phyloP scores from a whole-genome alignment of 1,139 yeast species.

The Blastobotrys buckinghamii region DNA sequence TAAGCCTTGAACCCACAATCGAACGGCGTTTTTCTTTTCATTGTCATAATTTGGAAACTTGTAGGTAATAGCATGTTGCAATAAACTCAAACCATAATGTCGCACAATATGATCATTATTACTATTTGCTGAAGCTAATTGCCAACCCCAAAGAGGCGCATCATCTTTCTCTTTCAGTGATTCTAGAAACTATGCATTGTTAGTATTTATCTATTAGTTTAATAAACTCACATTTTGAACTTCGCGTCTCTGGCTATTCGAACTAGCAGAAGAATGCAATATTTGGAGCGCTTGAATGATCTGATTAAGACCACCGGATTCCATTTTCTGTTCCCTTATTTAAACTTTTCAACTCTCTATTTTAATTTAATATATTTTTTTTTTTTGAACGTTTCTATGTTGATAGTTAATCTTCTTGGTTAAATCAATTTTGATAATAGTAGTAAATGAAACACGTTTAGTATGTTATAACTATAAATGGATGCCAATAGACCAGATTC shows the following conservation, averaged over 20 bases:
- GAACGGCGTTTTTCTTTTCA: slow-evolving; percentile 62
- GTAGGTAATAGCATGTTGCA: slow-evolving; percentile 63
- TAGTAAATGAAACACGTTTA: no score
- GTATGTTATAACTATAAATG: no score
- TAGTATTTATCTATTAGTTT: background rate
- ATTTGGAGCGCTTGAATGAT: slow-evolving; percentile 72
- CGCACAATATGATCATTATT: slow-evolving; percentile 66
- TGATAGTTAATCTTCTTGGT: no score
- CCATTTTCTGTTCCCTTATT: no score
- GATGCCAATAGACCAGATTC: no score
- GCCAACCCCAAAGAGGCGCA: slow-evolving; percentile 91
- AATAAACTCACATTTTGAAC: slow-evolving; percentile 36
- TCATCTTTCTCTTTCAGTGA: slow-evolving; percentile 69
- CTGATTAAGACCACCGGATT: slow-evolving; percentile 26
- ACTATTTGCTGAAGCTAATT: slow-evolving; percentile 62
- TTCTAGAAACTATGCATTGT: slow-evolving; percentile 49
- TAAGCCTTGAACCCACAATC: slow-evolving; percentile 80
- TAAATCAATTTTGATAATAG: no score
- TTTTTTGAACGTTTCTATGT: background rate
- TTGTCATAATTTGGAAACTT: slow-evolving; percentile 53
- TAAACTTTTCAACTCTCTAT: no score
- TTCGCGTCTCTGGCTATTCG: slow-evolving; percentile 42
- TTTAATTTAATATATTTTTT: no score
- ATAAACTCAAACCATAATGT: slow-evolving; percentile 80
- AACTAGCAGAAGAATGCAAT: slow-evolving; percentile 67